Evolutionary conservation across 1,139 yeast species (phyloP).

Genomic region (Pichia cactophila): DNA sequence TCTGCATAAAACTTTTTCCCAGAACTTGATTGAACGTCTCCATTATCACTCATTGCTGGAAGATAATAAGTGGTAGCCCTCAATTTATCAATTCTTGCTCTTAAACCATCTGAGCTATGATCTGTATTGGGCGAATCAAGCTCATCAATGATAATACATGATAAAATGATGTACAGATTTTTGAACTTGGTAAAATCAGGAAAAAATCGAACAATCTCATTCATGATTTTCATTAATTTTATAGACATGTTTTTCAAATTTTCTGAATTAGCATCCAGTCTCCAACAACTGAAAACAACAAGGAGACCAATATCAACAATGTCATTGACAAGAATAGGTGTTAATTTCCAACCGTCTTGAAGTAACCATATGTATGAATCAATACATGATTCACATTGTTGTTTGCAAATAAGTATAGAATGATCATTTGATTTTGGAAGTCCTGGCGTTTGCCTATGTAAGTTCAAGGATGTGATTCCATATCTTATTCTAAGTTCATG

Average conservation of each 20-base stretch:
- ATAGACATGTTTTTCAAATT: conserved; percentile 13
- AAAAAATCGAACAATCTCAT: conserved; percentile 13
- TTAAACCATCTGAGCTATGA: neutral
- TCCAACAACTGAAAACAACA: conserved; percentile 21
- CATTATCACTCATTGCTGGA: neutral
- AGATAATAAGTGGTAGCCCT: conserved; percentile 1
- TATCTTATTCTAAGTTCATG: conserved; percentile 17
- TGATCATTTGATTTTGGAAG: conserved; percentile 16
- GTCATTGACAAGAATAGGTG: conserved; percentile 17
- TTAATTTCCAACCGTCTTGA: conserved; percentile 14
- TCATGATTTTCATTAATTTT: conserved; percentile 12
- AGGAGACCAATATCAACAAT: conserved; percentile 17
- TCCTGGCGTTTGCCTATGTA: conserved; percentile 21
- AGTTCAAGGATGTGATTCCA: conserved; percentile 15
- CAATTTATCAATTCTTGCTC: neutral
- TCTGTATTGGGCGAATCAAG: conserved; percentile 13
- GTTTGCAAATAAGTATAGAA: conserved; percentile 15
- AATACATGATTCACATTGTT: conserved; percentile 14
- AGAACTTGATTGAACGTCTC: neutral
- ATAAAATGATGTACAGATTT: conserved; percentile 16
- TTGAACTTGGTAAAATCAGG: conserved; percentile 17
- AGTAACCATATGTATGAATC: conserved; percentile 13
- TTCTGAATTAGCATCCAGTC: conserved; percentile 15
- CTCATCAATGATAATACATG: conserved; percentile 16
- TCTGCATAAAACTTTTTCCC: neutral